Percentiles rank a stretch among this genome's conserved stretches.
Conservation (phyloP, 2,329 filamentous ascomycete genomes). For the Calonectria leucothoes region DNA sequence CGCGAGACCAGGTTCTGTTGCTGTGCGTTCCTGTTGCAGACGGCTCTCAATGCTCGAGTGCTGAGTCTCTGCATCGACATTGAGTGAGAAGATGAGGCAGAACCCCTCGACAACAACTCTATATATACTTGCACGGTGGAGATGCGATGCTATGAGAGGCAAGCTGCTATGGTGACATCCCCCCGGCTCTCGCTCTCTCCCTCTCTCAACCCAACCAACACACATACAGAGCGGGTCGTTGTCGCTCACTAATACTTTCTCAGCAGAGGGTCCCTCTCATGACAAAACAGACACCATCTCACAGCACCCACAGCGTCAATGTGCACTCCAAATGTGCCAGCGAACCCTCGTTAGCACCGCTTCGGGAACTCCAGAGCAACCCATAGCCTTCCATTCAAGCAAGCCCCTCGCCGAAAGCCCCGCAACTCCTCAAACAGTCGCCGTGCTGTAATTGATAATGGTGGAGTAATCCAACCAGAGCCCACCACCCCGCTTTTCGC, state of each 20-base stretch:
- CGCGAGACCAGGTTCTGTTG: constrained; percentile 17
- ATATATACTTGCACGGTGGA: constrained; percentile 33
- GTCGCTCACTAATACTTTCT: constrained; percentile 39
- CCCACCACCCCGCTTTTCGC: constrained; percentile 34
- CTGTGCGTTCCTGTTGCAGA: constrained; percentile 22
- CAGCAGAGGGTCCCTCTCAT: constrained; percentile 35
- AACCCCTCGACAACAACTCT: constrained; percentile 16
- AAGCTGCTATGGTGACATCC: not conserved
- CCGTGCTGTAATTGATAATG: constrained; percentile 37
- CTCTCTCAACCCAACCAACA: no score
- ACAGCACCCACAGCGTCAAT: not conserved
- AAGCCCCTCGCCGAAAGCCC: constrained; percentile 1
- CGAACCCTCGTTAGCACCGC: not conserved
- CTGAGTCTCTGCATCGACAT: constrained; percentile 36
- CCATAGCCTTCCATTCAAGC: constrained; percentile 5
- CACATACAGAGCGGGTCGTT: not conserved
- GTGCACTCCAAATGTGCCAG: not conserved
- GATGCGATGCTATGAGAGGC: not conserved
- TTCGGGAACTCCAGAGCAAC: not conserved
- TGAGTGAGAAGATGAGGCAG: constrained; percentile 17
- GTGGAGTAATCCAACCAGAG: constrained; percentile 36
- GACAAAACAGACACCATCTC: constrained; percentile 12
- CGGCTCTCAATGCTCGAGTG: constrained; percentile 29
- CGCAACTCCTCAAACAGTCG: constrained; percentile 10
- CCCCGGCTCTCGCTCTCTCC: not conserved